A percentile compares a stretch with the other conserved stretches of the same genome.
These are phyloP conservation scores for Laburnicola sp. DNA, from an alignment of 2,329 filamentous ascomycete genomes.

Conservation along the genomic window DNA sequence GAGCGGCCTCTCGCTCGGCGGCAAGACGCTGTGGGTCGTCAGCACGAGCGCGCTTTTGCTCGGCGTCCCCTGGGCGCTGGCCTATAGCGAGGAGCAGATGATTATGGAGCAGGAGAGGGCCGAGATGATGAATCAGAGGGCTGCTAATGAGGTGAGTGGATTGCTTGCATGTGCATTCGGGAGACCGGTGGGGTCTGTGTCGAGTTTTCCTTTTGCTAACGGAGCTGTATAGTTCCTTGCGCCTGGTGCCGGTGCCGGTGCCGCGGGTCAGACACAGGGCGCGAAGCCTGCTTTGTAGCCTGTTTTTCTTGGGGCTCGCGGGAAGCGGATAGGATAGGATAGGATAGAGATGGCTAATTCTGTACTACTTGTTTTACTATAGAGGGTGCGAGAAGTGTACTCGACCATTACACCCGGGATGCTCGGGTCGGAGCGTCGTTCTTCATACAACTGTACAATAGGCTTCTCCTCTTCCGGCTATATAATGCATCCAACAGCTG, in stretches of 20 bases:
- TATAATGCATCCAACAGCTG: constrained; percentile 15
- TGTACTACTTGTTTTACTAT: constrained; percentile 6
- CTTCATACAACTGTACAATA: constrained; percentile 7
- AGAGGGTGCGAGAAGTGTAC: background rate
- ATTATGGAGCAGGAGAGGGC: constrained; percentile 97
- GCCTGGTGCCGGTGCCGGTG: constrained; percentile 33
- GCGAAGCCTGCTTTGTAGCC: constrained; percentile 42
- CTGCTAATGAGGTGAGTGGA: constrained; percentile 67
- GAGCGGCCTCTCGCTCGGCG: constrained; percentile 68
- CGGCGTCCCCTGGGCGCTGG: constrained; percentile 90
- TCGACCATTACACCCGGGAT: background rate
- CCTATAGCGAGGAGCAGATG: constrained; percentile 94
- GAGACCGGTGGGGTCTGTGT: too few species aligned
- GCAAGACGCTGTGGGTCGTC: constrained; percentile 88
- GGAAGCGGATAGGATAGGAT: too few species aligned
- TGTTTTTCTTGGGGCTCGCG: background rate
- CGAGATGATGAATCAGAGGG: constrained; percentile 91
- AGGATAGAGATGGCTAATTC: too few species aligned
- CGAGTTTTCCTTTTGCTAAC: too few species aligned
- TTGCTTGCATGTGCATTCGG: too few species aligned
- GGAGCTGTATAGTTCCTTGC: constrained; percentile 38
- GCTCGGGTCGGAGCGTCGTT: constrained; percentile 3
- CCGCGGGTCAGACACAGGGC: constrained; percentile 27
- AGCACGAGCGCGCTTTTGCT: constrained; percentile 86
- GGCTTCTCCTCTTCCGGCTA: constrained; percentile 4